phyloP scores from a whole-genome alignment of 257 asterid species.

The Galeopsis tetrahit region DNA sequence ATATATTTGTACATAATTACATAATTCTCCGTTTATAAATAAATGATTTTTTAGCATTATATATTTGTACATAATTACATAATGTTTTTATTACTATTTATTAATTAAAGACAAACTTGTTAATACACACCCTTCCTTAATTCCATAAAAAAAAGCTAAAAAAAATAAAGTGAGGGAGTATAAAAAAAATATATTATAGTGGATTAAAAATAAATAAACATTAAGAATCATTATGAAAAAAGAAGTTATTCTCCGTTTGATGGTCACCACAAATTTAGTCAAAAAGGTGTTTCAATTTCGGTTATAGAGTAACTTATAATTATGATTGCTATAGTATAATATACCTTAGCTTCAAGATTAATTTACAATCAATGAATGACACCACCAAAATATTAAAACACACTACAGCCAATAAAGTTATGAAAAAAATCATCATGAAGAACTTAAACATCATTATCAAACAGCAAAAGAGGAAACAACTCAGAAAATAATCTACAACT shows the following conservation, averaged over 20 bases:
- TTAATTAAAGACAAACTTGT: no score
- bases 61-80: no score
- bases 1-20: no score
- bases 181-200: no score
- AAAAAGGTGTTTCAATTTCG: conserved; percentile 24
- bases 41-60: no score
- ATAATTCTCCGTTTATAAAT: no score
- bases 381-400: background rate
- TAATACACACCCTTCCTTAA: no score
- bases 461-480: background rate
- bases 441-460: background rate
- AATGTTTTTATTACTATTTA: no score
- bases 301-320: background rate
- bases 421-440: background rate
- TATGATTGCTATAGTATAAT: background rate
- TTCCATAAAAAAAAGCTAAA: no score
- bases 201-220: no score
- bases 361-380: conserved; percentile 13
- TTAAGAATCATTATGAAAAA: background rate
- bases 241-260: background rate
- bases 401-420: background rate
- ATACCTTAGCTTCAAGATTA: conserved; percentile 22
- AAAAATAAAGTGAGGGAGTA: no score
- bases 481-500: background rate
- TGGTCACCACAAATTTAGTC: conserved; percentile 34